Conservation (phyloP, 495 filamentous ascomycete species). For the Friedmanniomyces endolithicus region DNA sequence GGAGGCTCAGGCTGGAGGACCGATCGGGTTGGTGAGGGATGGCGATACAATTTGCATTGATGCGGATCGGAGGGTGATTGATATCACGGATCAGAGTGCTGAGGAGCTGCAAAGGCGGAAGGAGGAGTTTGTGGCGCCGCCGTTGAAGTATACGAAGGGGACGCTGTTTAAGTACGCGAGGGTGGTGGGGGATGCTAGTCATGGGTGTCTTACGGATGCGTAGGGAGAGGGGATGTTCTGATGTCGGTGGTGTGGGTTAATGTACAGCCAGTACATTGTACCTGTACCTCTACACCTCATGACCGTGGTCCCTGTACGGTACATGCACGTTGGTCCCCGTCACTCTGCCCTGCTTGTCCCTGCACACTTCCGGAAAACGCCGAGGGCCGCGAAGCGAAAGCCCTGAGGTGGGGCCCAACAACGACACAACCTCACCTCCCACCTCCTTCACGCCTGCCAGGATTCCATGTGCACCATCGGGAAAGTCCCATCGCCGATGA, state of each 20-base stretch:
- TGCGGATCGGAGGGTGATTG: slow-evolving; percentile 51
- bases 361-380: too few species aligned
- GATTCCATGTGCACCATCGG: neutral
- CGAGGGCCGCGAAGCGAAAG: too few species aligned
- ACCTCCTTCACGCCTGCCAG: neutral
- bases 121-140: slow-evolving; percentile 53
- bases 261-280: too few species aligned
- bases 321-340: too few species aligned
- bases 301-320: too few species aligned
- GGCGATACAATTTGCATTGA: slow-evolving; percentile 62
- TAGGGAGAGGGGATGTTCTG: slow-evolving; percentile 11
- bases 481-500: neutral
- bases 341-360: too few species aligned
- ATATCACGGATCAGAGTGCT: slow-evolving; percentile 43
- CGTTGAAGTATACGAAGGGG: slow-evolving; percentile 54
- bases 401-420: neutral
- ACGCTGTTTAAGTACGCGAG: slow-evolving; percentile 67
- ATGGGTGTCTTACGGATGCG: slow-evolving; percentile 67
- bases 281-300: too few species aligned
- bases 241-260: too few species aligned
- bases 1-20: slow-evolving; percentile 57
- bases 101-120: slow-evolving; percentile 53
- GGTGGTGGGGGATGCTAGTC: slow-evolving; percentile 57
- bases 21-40: slow-evolving; percentile 54
- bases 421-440: neutral